Evolutionary conservation across 2,329 filamentous ascomycete genomes (phyloP).

Genomic region (Exophiala lecanii-corni): DNA sequence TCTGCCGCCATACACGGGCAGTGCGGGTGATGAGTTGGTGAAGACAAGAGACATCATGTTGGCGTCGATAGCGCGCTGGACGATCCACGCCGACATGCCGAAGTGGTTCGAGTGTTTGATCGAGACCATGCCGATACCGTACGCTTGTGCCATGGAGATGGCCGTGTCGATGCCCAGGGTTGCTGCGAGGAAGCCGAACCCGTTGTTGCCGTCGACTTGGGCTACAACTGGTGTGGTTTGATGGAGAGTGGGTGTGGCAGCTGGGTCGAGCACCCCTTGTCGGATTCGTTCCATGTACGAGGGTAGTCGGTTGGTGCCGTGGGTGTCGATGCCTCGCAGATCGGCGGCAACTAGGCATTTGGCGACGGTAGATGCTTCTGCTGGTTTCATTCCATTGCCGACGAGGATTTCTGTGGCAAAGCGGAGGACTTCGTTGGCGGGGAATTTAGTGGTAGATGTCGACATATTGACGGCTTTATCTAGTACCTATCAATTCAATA

Average conservation of each 20-base stretch:
- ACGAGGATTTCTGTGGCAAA: constrained; percentile 54
- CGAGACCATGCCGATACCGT: constrained; percentile 70
- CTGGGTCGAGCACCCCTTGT: constrained; percentile 61
- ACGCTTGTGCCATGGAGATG: constrained; percentile 59
- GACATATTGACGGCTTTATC: no score
- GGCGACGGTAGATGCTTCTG: constrained; percentile 61
- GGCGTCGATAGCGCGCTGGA: constrained; percentile 70
- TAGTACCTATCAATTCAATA: no score
- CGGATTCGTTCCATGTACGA: constrained; percentile 72
- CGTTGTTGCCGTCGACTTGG: constrained; percentile 63
- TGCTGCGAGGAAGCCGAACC: constrained; percentile 71
- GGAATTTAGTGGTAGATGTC: constrained; percentile 15
- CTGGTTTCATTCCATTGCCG: constrained; percentile 56
- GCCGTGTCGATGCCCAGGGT: constrained; percentile 62
- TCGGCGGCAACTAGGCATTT: constrained; percentile 68
- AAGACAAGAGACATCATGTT: constrained; percentile 67
- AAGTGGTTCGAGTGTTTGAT: constrained; percentile 77
- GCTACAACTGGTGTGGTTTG: constrained; percentile 67
- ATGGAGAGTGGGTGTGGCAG: constrained; percentile 53
- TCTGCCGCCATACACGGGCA: constrained; percentile 66
- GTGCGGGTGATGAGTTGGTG: constrained; percentile 66
- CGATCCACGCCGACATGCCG: constrained; percentile 77
- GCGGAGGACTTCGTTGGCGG: constrained; percentile 29
- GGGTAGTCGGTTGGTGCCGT: constrained; percentile 72
- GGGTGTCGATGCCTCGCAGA: constrained; percentile 72